Evolutionary conservation across 805 yeast species (phyloP), one percentile per base, ranked within the genome.

Genomic region (Cyberlindnera nakhonratchasimensis): DNA sequence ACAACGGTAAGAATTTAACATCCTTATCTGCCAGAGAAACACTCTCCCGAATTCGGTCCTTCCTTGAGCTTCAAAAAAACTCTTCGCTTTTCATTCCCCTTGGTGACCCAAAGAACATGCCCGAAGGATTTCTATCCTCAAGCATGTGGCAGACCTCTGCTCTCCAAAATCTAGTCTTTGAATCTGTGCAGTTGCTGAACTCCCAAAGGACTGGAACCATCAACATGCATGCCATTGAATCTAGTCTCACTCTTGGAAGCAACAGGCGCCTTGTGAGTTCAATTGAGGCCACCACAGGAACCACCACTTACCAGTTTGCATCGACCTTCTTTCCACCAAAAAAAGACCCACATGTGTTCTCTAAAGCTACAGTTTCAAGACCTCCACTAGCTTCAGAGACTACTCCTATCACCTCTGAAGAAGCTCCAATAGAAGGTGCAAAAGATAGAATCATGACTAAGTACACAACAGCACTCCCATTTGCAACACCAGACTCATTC

Each of bases 31-130:
- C 45, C 17, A 43, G 37, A 26, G 50, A 46, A 22, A 53, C 43
- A 20, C 34, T 67, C 39, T 70, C 75, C 30, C 64, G 80, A 42
- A 75, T 74, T 42, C 70, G 62, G 54, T 66, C 74, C 23, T 66
- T 67, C 12, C 53, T 76, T 2, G 73, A 70, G 9, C 54, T 82
- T 8, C 52, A 75, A 17, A 69, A 70, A 29, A 64, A 66, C 39
- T 67, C 81, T 0, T 71, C 83, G 7, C 54, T 86, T 18, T 67
- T 75, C 33, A 57, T 86, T 10, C 91, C 95, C 0, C 21, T 86
- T 9, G 55, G 61, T 12, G 53, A 57, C 3, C 60, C 63, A 30
- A 23, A 46, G 35, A 14, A 39, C 42, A n/a, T 41, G 38, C 55
- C 42, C 33, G 28, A 33, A 13, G 41, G n/a, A 19, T 38, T 53